phyloP scores from a whole-genome alignment of 495 filamentous ascomycete genomes.

The Talaromyces nanjingensis region DNA sequence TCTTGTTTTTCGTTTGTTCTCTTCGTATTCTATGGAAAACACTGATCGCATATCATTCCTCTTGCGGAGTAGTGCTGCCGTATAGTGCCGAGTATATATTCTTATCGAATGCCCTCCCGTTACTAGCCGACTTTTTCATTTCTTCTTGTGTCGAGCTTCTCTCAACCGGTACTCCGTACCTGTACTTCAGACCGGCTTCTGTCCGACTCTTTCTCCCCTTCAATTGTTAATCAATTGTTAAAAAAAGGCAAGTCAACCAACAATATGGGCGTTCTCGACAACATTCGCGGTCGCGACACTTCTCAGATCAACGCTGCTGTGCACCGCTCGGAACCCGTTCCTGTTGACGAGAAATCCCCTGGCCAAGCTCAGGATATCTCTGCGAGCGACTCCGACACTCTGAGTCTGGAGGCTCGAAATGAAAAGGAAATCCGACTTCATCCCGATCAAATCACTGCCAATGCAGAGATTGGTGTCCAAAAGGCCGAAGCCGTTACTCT shows the following conservation, averaged over 20 bases:
- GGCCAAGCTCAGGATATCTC: neutral
- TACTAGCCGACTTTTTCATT: neutral
- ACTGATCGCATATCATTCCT: neutral
- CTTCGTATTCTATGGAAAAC: neutral
- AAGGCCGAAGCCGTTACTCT: constrained; percentile 35
- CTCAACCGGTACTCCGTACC: neutral
- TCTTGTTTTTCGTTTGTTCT: neutral
- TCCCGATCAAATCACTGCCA: constrained; percentile 20
- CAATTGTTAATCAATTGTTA: neutral
- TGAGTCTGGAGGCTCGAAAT: constrained; percentile 12
- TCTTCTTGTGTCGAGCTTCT: neutral
- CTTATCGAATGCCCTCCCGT: neutral
- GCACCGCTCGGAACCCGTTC: neutral
- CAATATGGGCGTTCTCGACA: constrained; percentile 6
- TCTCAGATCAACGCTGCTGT: constrained; percentile 4
- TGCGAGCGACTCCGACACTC: constrained; percentile 10
- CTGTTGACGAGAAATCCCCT: constrained; percentile 6
- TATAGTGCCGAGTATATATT: neutral
- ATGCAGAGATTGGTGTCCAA: constrained; percentile 32
- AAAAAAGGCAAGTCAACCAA: neutral
- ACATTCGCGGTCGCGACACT: constrained; percentile 7
- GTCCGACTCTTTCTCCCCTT: neutral
- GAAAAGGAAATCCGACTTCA: constrained; percentile 25
- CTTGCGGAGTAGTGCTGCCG: neutral
- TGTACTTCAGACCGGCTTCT: neutral